Conservation (phyloP, 192 early-diverging fungal species). For the Spizellomyces sp. region DNA sequence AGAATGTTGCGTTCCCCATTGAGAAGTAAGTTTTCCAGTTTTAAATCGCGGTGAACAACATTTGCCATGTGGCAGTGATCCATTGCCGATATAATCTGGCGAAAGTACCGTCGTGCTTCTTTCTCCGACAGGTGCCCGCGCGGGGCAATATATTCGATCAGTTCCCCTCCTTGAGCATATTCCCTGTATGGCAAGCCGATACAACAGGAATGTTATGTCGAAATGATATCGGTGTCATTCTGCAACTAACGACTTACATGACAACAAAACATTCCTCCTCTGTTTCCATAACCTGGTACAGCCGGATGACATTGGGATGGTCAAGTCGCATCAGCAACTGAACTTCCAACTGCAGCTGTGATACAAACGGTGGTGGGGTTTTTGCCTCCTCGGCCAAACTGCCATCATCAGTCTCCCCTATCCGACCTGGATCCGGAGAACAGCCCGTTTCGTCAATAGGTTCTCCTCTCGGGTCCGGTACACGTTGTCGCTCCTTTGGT, state of each 20-base stretch:
- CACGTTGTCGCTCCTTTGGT: background rate
- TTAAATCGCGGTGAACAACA: slow-evolving; percentile 64
- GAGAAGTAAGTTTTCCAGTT: slow-evolving; percentile 61
- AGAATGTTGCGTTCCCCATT: slow-evolving; percentile 52
- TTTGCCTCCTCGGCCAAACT: slow-evolving; percentile 15
- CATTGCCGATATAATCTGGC: slow-evolving; percentile 63
- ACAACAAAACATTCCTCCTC: slow-evolving; percentile 66
- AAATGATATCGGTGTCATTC: background rate
- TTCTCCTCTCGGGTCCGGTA: background rate
- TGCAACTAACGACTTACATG: slow-evolving; percentile 45
- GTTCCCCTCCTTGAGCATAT: slow-evolving; percentile 63
- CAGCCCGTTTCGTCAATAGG: background rate
- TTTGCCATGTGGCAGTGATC: slow-evolving; percentile 66
- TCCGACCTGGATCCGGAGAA: background rate
- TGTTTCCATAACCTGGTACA: slow-evolving; percentile 64
- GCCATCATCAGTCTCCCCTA: slow-evolving; percentile 14
- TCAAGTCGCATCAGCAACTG: slow-evolving; percentile 63
- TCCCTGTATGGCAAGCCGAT: slow-evolving; percentile 48
- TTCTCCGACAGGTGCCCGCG: slow-evolving; percentile 49
- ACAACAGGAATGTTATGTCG: too few species aligned
- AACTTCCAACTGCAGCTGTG: slow-evolving; percentile 56
- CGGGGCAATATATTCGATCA: slow-evolving; percentile 60
- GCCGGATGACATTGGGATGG: slow-evolving; percentile 64
- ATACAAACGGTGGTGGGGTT: slow-evolving; percentile 39
- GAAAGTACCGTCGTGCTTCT: slow-evolving; percentile 60